Base-by-base conservation (phyloP, 1,284 basidiomycete species). In the Spongispora temasekensis region DNA sequence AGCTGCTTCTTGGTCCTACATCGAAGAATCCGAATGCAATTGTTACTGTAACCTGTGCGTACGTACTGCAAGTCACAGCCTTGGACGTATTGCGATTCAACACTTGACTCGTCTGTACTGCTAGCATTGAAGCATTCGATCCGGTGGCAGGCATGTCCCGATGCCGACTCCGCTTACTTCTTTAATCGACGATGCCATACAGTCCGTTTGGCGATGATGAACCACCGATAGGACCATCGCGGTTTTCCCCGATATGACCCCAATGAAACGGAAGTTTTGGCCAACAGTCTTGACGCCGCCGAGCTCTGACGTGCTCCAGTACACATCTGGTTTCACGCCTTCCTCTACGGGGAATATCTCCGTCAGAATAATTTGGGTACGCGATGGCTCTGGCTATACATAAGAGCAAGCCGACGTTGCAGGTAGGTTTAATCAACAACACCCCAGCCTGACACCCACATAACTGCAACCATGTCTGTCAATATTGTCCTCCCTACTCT, bases 401-500 rank as follows among this genome's bases (percentile, higher is more conserved):
- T 48, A 48, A 48, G 27, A 51, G 28, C 19, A 10, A 51, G 6
- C 19, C n/a, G 15, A 15, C 48, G 27, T 7, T 19, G 10, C 5
- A 30, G 8, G 19, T 12, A 51, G 19, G n/a, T 31, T 21, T 28
- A 19, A 17, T 27, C 48, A 30, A 19, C 32, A 34, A 34, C 32
- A 32, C 31, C 31, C 31, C 6, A 32, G 31, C 12, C 12, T 21
- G 8, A 12, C 25, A 27, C 25, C 4, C 44, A 46, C 25, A 21
- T 25, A 46, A 3, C 19, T 1, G 27, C 23, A 8, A 5, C 9
- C 58, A 75, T 75, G 71, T 60, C 72, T 17, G 58, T 60, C 5
- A 65, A 70, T n/a, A 59, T 75, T 52, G 65, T 76, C 48, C 75
- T 78, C 61, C 75, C 73, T 25, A 48, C 68, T 5, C 79, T 81